Conservation (phyloP, 1,284 basidiomycete genomes). For the Cutaneotrichosporon spelunceum region DNA sequence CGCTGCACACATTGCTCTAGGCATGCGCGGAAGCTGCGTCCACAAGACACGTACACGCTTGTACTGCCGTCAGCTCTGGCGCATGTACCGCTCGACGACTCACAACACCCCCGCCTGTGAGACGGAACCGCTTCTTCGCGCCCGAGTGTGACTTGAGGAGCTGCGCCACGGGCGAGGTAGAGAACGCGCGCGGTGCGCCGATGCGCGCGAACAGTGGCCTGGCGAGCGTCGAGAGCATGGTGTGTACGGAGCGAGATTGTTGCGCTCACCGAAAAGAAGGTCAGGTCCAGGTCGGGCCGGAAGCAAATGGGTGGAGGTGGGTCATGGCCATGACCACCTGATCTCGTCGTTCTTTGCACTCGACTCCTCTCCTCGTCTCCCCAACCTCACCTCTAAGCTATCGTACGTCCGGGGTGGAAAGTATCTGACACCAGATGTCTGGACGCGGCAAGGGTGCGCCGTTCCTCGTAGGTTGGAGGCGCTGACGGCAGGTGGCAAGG, state of each 20-base stretch:
- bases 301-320: not conserved
- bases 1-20: too few relatives aligned
- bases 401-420: not conserved
- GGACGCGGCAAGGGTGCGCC: conserved; percentile 66
- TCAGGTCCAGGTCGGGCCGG: not conserved
- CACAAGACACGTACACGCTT: conserved; percentile 31
- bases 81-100: not conserved
- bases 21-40: too few relatives aligned
- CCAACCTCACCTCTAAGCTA: not conserved
- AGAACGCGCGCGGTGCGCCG: conserved; percentile 16
- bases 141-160: conserved; percentile 41
- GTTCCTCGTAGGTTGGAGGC: not conserved
- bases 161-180: conserved; percentile 16
- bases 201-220: not conserved
- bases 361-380: not conserved
- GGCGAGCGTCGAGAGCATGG: conserved; percentile 11
- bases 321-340: too few relatives aligned
- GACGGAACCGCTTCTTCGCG: conserved; percentile 40
- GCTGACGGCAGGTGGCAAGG: conserved; percentile 58
- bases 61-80: conserved; percentile 23
- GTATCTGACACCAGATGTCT: conserved; percentile 58
- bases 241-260: not conserved
- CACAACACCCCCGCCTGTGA: conserved; percentile 16
- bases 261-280: not conserved
- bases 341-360: not conserved